phyloP scores from a whole-genome alignment of 441 rosid species.

The Populus hybrid region DNA sequence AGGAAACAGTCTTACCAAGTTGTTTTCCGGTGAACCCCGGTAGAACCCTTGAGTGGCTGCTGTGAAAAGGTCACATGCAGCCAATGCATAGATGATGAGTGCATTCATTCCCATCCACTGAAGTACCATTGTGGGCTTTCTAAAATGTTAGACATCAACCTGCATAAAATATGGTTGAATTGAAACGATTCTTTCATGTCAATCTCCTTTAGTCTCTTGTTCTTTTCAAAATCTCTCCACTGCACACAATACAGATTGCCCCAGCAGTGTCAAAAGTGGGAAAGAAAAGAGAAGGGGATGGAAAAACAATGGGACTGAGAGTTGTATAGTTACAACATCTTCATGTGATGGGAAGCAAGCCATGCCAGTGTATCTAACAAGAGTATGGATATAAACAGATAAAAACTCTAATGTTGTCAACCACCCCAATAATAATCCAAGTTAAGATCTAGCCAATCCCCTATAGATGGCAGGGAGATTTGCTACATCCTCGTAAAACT shows the following conservation, averaged over 20 bases:
- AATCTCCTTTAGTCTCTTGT: neutral
- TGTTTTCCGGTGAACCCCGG: slow-evolving; percentile 50
- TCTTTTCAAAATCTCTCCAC: neutral
- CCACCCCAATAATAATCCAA: neutral
- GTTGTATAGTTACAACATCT: neutral
- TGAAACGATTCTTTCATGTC: neutral
- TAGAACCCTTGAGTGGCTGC: slow-evolving; percentile 51
- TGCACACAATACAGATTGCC: neutral
- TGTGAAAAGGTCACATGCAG: slow-evolving; percentile 52
- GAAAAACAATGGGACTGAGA: neutral
- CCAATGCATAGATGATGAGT: slow-evolving; percentile 48
- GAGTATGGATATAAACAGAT: neutral
- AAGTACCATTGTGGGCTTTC: slow-evolving; percentile 34
- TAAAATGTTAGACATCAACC: slow-evolving; percentile 47
- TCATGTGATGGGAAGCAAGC: neutral
- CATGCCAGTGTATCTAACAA: neutral
- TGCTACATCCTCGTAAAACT: neutral
- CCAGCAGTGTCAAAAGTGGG: neutral
- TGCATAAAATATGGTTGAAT: slow-evolving; percentile 27
- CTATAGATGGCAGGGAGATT: too few relatives aligned
- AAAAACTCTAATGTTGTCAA: neutral
- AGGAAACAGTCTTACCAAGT: slow-evolving; percentile 35
- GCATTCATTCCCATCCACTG: slow-evolving; percentile 74
- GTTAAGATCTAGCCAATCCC: neutral
- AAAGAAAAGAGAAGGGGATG: neutral